Base-by-base conservation (phyloP, 2,329 filamentous ascomycete genomes). In the Aspergillus luchuensis region DNA sequence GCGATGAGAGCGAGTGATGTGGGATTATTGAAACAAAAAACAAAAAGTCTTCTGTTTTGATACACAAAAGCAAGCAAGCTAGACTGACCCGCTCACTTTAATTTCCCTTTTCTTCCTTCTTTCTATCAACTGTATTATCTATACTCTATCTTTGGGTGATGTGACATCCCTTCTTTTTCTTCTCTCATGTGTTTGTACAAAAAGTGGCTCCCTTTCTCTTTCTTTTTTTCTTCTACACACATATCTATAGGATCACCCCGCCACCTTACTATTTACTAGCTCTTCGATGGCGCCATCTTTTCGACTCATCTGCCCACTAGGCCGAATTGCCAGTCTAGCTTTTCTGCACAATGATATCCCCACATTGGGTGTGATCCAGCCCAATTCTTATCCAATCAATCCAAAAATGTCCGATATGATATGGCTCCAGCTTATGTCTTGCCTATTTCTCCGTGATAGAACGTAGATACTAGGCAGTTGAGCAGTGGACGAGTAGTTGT, bases 101-200 rank as follows among this genome's bases (percentile, higher is more conserved):
- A 2, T 15, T 10, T 36, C 11, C 33, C 33, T 36, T 36, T 36
- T 36, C 11, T 5, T 36, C 10, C 45, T 51, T 49, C 38, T 13
- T 63, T 63, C 60, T 57, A 57, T 23, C 48, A 51, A 51, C 25
- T 64, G 60, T 63, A 64, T 64, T 63, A 63, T 55, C 51, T 58
- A 33, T 30, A 33, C 17, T 50, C 17, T 10, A 56, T 49, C 28
- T 58, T 45, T 45, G 19, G 21, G 41, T 11, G 19, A 30, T 17
- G 10, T 59, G 38, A 21, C 10, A 39, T 43, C 38, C 15, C 19
- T 30, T 23, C 25, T 57, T 55, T 23, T 47, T 61, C 23, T 49
- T 50, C 28, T 50, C 10, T 30, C 28, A 55, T 45, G 19, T 47
- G 15, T 38, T n/a, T 43, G 25, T 41, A 57, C 45, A 47, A 41